Evolutionary conservation across 1,284 basidiomycete genomes (phyloP), one percentile per base, ranked within the genome.

Genomic region (Heterobasidion irregulare): DNA sequence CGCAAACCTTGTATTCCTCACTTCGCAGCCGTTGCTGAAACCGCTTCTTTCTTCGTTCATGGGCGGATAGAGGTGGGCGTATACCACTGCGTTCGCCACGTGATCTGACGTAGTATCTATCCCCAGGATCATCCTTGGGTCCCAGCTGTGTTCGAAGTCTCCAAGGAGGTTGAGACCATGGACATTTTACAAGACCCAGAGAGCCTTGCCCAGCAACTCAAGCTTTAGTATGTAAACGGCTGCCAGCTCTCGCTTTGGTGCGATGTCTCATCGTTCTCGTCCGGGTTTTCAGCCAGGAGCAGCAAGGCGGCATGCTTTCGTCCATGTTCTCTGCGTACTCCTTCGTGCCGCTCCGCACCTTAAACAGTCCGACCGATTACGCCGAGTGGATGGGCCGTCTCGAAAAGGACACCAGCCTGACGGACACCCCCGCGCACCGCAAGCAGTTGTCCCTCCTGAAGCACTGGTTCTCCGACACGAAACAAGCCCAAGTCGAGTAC

Each of bases 111-210:
- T 12, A 19, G 16, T 16, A 18, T 16, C 12, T 32, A 33, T 16
- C 19, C 44, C 33, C 35, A 56, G 50, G 54, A 56, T 15, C 54
- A 56, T 15, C 13, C n/a, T n/a, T 56, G 43, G 43, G 50, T 56
- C 2, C 50, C 54, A 2, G 47, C 36, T 34, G 18, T 41, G 2
- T 50, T 44, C 45, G 45, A 52, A 47, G 50, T 52, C 18, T 15
- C 15, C 34, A 41, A 41, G 10, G 34, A 52, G 9, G 12, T 35
- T 10, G 54, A 52, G 13, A 56, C 54, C 13, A 38, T 19, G 50
- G 54, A 56, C 26, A 15, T 8, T 12, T 43, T 53, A 6, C 9
- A 10, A 8, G 35, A 56, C 44, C 50, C 49, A 12, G 16, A 9
- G 2, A 19, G 35, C 44, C 12, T 38, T 7, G 34, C 19, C 3